Base-by-base conservation (phyloP, 352 stramenopile species). In the Globisporangium orthogonon region DNA sequence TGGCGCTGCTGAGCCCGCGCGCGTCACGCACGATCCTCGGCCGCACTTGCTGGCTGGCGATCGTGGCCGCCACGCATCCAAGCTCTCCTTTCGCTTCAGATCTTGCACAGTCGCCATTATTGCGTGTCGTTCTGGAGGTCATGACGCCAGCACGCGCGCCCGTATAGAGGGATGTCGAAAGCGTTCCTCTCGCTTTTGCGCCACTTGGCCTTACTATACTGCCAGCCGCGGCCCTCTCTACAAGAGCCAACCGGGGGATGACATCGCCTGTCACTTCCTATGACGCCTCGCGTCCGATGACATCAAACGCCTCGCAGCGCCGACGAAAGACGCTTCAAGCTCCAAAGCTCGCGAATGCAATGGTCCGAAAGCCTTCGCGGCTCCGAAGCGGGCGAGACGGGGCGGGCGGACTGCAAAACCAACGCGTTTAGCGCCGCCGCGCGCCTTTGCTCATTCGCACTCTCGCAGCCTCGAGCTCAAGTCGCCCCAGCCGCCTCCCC, bases 381-480 rank as follows among this genome's bases (percentile, higher is more conserved):
- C 23, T 23, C 23, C 23, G 23, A 23, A 23, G 23, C 23, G 23
- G 23, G 23, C 37, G 37, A 43, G 37, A 43, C 37, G 11, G 37
- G 37, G 37, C 37, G 37, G 37, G 37, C 37, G 37, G 37, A 43
- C 10, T 43, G 37, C 15, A 43, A 43, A 11, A 4, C n/a, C 30
- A 15, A 13, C 14, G 4, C 45, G 15, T 50, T 35, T 50, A 37
- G 33, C 47, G 13, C 10, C 46, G 23, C 23, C 35, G 37, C 37
- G 47, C 31, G 47, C 28, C 47, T 51, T 51, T 51, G 47, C 47
- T 51, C 47, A 51, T 51, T 51, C 47, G 47, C 29, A 23, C 47
- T 51, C 47, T 51, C 17, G 28, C 47, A 11, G 13, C 13, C 47
- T 51, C 47, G 11, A n/a, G 17, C 47, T 37, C 44, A 29, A 15